A percentile compares a stretch with the other conserved stretches of the same genome.
Evolutionary conservation across 345 rosid species (phyloP).

Genomic region (Adansonia digitata): DNA sequence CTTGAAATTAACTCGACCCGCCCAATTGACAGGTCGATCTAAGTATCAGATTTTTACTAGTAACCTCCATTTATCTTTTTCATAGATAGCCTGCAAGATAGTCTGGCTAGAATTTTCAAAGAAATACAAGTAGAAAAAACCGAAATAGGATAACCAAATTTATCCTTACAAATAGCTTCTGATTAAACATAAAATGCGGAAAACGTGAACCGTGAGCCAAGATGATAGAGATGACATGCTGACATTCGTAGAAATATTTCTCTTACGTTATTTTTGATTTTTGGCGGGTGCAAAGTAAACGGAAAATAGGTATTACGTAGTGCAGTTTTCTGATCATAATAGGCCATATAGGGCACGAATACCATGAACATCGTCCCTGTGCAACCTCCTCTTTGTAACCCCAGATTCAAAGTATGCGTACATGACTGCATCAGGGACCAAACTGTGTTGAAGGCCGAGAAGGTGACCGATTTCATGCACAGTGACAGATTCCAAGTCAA

Average conservation of each 20-base stretch:
- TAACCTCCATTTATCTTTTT: background rate
- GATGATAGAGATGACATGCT: background rate
- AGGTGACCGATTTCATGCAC: constrained; percentile 28
- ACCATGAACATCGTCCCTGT: background rate
- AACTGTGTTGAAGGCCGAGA: constrained; percentile 23
- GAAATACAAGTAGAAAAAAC: background rate
- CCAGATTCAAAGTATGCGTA: background rate
- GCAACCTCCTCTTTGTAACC: background rate
- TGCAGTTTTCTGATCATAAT: background rate
- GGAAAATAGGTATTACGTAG: background rate
- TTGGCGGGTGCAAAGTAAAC: too few species aligned
- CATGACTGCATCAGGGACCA: constrained; percentile 18
- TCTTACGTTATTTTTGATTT: too few species aligned
- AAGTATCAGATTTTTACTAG: background rate
- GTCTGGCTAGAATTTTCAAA: background rate
- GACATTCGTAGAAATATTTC: background rate
- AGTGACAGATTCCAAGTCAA: constrained; percentile 28
- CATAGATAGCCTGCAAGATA: background rate
- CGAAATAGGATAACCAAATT: background rate
- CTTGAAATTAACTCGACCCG: too few species aligned
- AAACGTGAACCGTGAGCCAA: background rate
- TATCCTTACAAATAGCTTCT: background rate
- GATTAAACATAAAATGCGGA: background rate
- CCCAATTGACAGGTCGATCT: too few species aligned
- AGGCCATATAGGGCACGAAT: constrained; percentile 23